Conservation (phyloP, 2,329 filamentous ascomycete genomes). For the Alternaria sp. region DNA sequence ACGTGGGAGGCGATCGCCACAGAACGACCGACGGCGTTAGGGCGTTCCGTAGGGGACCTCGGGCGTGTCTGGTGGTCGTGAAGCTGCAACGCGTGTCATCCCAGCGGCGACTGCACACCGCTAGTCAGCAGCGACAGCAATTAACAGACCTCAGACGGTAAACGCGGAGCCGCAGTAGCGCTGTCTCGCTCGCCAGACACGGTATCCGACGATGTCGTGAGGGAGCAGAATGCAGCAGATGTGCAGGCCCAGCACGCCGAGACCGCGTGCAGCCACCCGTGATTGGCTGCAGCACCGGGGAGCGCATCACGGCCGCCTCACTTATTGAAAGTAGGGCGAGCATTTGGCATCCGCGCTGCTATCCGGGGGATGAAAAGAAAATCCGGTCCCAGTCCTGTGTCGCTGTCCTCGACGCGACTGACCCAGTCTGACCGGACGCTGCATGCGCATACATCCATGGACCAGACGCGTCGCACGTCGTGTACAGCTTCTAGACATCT, state of each 20-base stretch:
- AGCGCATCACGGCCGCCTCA: conserved; percentile 39
- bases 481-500: neutral
- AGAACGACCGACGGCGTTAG: conserved; percentile 28
- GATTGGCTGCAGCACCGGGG: conserved; percentile 34
- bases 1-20: conserved; percentile 35
- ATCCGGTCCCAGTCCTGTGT: conserved; percentile 8
- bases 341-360: conserved; percentile 19
- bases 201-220: conserved; percentile 19
- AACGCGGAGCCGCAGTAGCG: conserved; percentile 29
- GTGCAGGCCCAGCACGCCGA: conserved; percentile 25
- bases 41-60: conserved; percentile 24
- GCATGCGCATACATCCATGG: neutral
- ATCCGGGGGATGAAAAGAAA: conserved; percentile 16
- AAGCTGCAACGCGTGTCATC: conserved; percentile 39
- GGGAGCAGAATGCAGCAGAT: conserved; percentile 21
- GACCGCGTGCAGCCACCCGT: conserved; percentile 19
- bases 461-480: neutral
- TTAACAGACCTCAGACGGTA: conserved; percentile 13
- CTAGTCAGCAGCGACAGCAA: conserved; percentile 24
- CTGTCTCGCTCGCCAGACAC: conserved; percentile 30
- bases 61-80: conserved; percentile 23
- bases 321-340: conserved; percentile 41
- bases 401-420: conserved; percentile 12
- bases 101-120: conserved; percentile 34
- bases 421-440: conserved; percentile 11